Evolutionary conservation across 441 rosid genomes (phyloP).

Genomic region (Syzygium syzygioides): DNA sequence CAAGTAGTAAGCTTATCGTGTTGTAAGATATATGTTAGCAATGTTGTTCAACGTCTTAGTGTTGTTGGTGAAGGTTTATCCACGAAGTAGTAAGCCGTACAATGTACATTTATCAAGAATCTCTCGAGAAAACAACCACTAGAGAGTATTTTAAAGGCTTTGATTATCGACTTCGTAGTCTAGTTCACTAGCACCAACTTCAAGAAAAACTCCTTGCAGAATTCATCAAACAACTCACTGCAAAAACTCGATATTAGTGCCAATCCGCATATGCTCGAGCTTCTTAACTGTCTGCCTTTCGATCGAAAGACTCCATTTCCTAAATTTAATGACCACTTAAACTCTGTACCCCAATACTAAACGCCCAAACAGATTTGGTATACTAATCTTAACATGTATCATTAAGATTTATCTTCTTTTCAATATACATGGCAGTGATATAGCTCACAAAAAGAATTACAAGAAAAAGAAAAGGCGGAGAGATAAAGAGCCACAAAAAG

Average conservation of each 20-base stretch:
- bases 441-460: not conserved
- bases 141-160: not conserved
- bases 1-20: too few species aligned
- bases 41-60: not conserved
- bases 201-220: not conserved
- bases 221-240: not conserved
- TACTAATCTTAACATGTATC: not conserved
- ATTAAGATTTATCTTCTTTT: not conserved
- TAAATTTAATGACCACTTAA: not conserved
- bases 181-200: not conserved
- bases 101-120: not conserved
- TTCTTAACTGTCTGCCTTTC: not conserved
- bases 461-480: not conserved
- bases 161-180: not conserved
- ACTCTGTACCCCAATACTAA: not conserved
- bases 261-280: not conserved
- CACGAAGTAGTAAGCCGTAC: not conserved
- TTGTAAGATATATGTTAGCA: not conserved
- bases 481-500: not conserved
- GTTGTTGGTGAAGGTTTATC: not conserved
- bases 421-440: not conserved
- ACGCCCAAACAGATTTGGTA: accelerated
- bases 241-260: not conserved
- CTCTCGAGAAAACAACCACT: not conserved
- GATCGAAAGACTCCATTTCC: not conserved